Evolutionary conservation across 345 rosid genomes (phyloP).

Genomic region (Syzygium aromaticum): DNA sequence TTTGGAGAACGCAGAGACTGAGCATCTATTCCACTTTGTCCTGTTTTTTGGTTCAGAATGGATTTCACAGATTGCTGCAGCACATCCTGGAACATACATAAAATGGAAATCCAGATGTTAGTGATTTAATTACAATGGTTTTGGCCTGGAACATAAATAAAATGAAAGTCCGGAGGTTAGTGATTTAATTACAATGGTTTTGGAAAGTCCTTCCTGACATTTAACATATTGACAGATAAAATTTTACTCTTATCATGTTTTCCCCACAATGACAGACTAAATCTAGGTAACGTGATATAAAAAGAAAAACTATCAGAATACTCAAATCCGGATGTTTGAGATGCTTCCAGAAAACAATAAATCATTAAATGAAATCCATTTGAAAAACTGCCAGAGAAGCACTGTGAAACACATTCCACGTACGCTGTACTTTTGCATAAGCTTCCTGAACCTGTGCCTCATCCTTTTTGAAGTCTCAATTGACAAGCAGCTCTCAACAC

Average conservation of each 20-base stretch:
- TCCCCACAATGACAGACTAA: neutral
- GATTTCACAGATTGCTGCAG: slow-evolving; percentile 67
- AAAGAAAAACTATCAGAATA: neutral
- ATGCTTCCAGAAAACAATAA: neutral
- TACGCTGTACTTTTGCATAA: slow-evolving; percentile 70
- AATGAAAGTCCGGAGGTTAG: neutral
- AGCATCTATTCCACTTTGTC: slow-evolving; percentile 24
- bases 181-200: neutral
- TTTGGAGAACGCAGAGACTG: slow-evolving; percentile 28
- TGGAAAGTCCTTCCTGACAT: neutral
- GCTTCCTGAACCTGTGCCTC: slow-evolving; percentile 70
- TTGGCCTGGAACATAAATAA: neutral
- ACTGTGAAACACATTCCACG: slow-evolving; percentile 9
- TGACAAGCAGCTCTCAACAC: slow-evolving; percentile 38
- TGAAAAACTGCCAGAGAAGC: neutral
- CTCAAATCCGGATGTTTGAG: neutral
- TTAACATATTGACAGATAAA: neutral
- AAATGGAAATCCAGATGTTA: neutral
- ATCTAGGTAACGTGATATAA: neutral
- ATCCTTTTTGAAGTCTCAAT: slow-evolving; percentile 50
- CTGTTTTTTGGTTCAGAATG: slow-evolving; percentile 43
- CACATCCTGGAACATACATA: slow-evolving; percentile 34
- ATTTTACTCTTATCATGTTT: neutral
- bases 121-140: neutral
- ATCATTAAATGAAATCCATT: neutral